Base-by-base conservation (phyloP, 139 green algal species). In the Monoraphidium neglectum region DNA sequence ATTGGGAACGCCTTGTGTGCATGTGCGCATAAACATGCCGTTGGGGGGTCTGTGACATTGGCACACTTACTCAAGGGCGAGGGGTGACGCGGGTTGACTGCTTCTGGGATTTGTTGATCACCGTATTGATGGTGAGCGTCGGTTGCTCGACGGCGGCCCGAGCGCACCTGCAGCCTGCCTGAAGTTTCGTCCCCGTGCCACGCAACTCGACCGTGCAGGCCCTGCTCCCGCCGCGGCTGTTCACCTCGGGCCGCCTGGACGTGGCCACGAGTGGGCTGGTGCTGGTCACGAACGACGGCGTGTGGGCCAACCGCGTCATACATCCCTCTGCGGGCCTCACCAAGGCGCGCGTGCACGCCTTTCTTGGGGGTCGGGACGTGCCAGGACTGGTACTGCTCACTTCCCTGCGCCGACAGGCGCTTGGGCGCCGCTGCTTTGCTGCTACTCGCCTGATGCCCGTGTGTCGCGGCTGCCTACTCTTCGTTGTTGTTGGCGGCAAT, bases 251-350 rank as follows among this genome's bases (percentile, higher is more conserved):
- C 6, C 86, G 95, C 4, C 84, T 99, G 60, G 96, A 99, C 72
- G 94, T 95, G 6, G 75, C 87, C 18, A 92, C 92, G 13, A 90
- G 88, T 6, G 96, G 96, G 0, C 90, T 99, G 35, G 84, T 99
- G 30, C 87, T 99, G 18, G 84, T 99, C 28, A 99, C 96, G 5
- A 99, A 99, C 68, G 96, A 99, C 72, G 96, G 96, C 70, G 76
- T 85, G 54, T 84, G 69, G 77, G 35, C 63, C 4, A 43, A 84
- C 56, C 5, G 61, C 5, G 28, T n/a, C 61, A 68, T 26, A 51
- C 43, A 51, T 12, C 43, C 43, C 43, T 51, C 43, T 21, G 43
- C 43, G 12, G 43, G 43, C 8, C 43, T 51, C 43, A 51, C 43
- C 8, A 51, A 51, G 43, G 43, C 12, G 43, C 43, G 43, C n/a